Evolutionary conservation across 2,329 filamentous ascomycete genomes (phyloP), one percentile per base, ranked within the genome.

Genomic region (Sordariomycetes sp.): DNA sequence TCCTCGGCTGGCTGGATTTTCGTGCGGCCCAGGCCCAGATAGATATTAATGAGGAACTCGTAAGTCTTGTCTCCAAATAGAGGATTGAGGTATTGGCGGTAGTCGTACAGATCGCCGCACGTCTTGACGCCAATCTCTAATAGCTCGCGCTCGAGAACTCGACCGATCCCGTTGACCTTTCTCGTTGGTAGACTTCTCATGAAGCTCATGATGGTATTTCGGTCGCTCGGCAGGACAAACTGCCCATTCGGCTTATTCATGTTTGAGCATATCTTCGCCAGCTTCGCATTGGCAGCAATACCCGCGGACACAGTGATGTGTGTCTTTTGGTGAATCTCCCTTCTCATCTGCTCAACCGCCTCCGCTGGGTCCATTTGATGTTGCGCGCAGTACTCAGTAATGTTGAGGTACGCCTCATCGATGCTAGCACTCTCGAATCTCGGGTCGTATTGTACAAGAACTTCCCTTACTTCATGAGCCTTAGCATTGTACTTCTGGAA

Each of bases 241-340:
- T 96, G 92, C 0, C 92, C 92, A 46, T 98, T 94, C 0, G 92
- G 92, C 51, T 98, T 98, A 58, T 96, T 95, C 55, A 82, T 76
- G 51, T 98, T 95, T 14, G 86, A 94, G 47, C 83, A 86, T 21
- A 98, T 94, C 58, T 98, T 98, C 20, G 92, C 90, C 11, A 98
- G 68, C 51, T 87, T 90, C 1, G 88, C 81, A 54, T 98, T 98
- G 2, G 86, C 83, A 1, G 87, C 90, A 39, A 98, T 94, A 1
- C 92, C 92, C 1, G 90, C 92, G 12, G 88, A 95, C 4, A 98
- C 81, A 0, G 88, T 95, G 37, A 98, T 80, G 25, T 81, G 77
- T 0, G 86, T 82, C 47, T 74, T 78, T 39, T 85, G 72, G 24
- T 82, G 68, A 2, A 98, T 75, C 48, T 94, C 78, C 9, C 68